Base-by-base conservation (phyloP, 2,329 filamentous ascomycete species). In the Diaporthe sp. region DNA sequence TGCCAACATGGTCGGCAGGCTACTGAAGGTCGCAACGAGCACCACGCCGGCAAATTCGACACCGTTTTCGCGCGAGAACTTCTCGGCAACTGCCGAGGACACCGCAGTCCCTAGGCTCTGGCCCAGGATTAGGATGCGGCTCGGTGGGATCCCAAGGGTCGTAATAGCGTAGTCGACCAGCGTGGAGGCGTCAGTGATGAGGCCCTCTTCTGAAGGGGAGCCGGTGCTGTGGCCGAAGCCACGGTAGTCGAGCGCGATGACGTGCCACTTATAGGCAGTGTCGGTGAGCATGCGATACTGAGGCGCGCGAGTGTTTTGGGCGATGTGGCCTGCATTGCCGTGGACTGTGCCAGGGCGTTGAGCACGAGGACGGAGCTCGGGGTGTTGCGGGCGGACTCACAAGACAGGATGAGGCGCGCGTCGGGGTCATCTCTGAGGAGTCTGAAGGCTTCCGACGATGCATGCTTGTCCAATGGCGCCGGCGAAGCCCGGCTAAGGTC, bases 21-120 rank as follows among this genome's bases (percentile, higher is more conserved):
- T 92, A 71, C 92, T 93, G 86, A 98, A 98, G 1, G 92, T 92
- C 0, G 95, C 93, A 6, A 97, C 90, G 17, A 98, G 89, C 31
- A 98, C 87, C 3, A 98, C 87, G 22, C 94, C 94, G 0, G 94
- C 95, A 80, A 98, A 97, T 39, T 94, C 91, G 60, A 92, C 86
- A 6, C 88, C 89, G 72, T 87, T 85, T 70, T 87, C 81, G 17
- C 75, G 68, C 3, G 91, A 89, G 79, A 94, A 96, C 73, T 91
- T 89, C 80, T 98, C 92, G 1, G 91, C 92, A 1, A 94, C 91
- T 3, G 92, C 96, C 61, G 92, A 90, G 8, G 93, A 92, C 1
- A 98, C 94, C 0, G 94, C 96, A 0, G 96, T 98, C 34, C 96
- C 96, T 0, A 98, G 89, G 80, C 94, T 97, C 80, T 98, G 96